Evolutionary conservation across 805 yeast genomes (phyloP).

Genomic region (Maudiozyma barnettii): DNA sequence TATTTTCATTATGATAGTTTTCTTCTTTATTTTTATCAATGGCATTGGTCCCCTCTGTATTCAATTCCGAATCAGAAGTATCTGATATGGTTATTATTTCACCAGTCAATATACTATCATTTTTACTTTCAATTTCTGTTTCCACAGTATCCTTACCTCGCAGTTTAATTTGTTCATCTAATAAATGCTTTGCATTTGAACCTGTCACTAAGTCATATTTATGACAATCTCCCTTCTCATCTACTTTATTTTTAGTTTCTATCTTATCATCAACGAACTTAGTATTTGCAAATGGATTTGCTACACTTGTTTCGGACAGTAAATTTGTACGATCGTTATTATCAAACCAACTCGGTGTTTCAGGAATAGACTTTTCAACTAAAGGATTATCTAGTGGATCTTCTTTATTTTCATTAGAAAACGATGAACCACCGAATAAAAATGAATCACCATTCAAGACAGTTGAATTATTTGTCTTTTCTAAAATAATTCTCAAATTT

Average conservation of each 20-base stretch:
- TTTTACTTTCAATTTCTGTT: not conserved
- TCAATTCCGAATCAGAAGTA: not conserved
- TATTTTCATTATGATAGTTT: not conserved
- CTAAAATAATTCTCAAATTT: conserved; percentile 14
- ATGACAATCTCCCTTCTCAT: conserved; percentile 5
- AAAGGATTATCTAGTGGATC: not conserved
- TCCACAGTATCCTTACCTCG: too few species aligned
- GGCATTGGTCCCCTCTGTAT: not conserved
- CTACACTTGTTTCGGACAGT: not conserved
- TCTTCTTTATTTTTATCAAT: not conserved
- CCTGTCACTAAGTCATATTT: conserved; percentile 14
- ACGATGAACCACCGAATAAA: conserved; percentile 10
- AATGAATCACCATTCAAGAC: conserved; percentile 8
- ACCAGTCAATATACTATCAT: not conserved
- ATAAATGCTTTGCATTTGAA: conserved; percentile 11
- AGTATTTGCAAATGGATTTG: conserved; percentile 15
- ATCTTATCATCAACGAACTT: conserved; percentile 16
- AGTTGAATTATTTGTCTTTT: conserved; percentile 13
- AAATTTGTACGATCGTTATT: not conserved
- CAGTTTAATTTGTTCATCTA: not conserved
- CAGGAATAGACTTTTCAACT: conserved; percentile 7
- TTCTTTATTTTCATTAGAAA: conserved; percentile 2
- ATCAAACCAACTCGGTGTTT: conserved; percentile 28
- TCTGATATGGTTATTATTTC: not conserved
- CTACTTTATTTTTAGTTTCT: not conserved